Percentiles rank a stretch among this genome's conserved stretches.
Conservation (phyloP, 2,329 filamentous ascomycete genomes). For the Fusarium sp. region DNA sequence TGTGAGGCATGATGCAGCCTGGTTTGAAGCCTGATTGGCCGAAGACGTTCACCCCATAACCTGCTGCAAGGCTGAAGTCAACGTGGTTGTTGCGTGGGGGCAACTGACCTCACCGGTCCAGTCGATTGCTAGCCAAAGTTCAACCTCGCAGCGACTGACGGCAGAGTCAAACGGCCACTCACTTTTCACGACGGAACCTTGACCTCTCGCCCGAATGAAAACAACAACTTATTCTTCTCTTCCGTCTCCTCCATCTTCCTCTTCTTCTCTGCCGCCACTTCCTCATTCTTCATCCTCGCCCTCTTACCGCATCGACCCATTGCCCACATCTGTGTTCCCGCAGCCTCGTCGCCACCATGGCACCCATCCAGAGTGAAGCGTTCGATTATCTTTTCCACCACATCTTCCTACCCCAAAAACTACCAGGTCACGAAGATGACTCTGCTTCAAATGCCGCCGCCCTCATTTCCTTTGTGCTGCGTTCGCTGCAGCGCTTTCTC, state of each 20-base stretch:
- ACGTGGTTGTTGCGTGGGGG: background rate
- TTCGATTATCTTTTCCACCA: conserved; percentile 39
- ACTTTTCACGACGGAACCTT: background rate
- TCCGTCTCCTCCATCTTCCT: background rate
- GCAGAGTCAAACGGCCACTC: background rate
- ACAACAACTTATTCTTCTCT: background rate
- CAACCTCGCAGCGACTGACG: background rate
- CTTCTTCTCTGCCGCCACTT: background rate
- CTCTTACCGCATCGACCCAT: background rate
- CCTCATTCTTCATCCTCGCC: background rate
- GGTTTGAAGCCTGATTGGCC: background rate
- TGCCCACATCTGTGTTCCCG: background rate
- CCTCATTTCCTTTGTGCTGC: conserved; percentile 14
- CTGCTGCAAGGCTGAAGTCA: background rate
- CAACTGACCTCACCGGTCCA: background rate
- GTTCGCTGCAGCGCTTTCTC: conserved; percentile 15
- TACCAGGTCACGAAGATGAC: conserved; percentile 38
- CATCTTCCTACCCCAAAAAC: conserved; percentile 47
- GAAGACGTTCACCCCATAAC: background rate
- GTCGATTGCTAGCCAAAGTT: background rate
- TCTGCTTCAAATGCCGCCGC: background rate
- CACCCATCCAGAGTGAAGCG: background rate
- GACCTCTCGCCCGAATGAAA: background rate
- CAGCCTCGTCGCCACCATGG: background rate
- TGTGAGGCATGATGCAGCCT: background rate